Base-by-base conservation (phyloP, 163 green algal species). In the Chlamydomonas reinhardtii region DNA sequence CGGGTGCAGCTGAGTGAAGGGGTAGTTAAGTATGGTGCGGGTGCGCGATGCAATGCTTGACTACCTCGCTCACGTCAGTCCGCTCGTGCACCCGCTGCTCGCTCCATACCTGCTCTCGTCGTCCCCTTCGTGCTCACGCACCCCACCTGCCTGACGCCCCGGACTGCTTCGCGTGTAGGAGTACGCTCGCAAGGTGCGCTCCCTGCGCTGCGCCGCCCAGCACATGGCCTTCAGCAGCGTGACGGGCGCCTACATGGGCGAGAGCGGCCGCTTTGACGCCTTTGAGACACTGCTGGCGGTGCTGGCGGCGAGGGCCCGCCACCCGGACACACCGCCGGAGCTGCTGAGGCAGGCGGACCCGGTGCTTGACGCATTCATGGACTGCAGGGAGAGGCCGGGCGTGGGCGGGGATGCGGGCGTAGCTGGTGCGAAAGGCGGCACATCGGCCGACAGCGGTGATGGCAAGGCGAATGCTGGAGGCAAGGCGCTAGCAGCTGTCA, bases 221-320 rank as follows among this genome's bases (percentile, higher is more conserved):
- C 88, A 91, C 82, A 76, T 91, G 62, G 74, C 78, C 2, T 91
- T 73, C 64, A 88, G 76, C 83, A 74, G 27, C 39, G 72, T 82
- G 72, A 89, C 85, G 19, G 88, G 88, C 20, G 65, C 43, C 6
- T 82, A 77, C 73, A 74, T 84, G 62, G 84, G 88, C 4, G 88
- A 91, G 32, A 61, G 29, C 4, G 88, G 88, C 0, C 61, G 43
- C 6, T 91, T 74, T 72, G 88, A 91, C 39, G 88, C 88, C 2
- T 91, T 85, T 61, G 88, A 91, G 72, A 91, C 82, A 0, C 61
- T 84, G 22, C 48, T 91, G 25, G 82, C 84, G 72, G 65, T 90
- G 5, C 73, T 85, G 37, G 59, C 70, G 35, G 76, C 52, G 68
- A 62, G 71, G 66, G 78, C 68, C 0, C 48, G 48, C 27, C 78